Base-by-base conservation (phyloP, 306 rosid genomes). In the Calophaca sinica region DNA sequence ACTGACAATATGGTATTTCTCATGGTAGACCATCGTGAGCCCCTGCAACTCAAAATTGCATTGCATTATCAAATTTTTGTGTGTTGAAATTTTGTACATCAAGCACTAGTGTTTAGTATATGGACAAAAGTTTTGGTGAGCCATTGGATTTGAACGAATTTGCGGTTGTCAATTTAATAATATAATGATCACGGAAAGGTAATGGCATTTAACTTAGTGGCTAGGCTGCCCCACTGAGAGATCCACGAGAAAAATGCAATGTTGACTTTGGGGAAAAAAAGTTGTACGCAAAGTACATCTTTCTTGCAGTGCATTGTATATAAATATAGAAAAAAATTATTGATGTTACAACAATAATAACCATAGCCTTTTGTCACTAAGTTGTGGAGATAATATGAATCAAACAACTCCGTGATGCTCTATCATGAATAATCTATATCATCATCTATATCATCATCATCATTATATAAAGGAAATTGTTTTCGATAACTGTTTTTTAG, bases 11-110 rank as follows among this genome's bases (percentile, higher is more conserved):
- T 86, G 1, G 96, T 86, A 80, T 92, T 94, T 84, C 99, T 68
- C 99, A 90, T 92, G 13, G 89, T 70, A 1, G 91, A 82, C 97
- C 99, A 92, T 82, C 81, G 84, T 48, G 89, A 65, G 73, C 84
- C 96, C 88, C 84, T 80, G 54, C 42, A 71, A 31, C 29, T 32
- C 39, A 55, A 64, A n/a, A 46, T 57, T 13, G 11, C 6, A 42
- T 42, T 35, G 14, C 62, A 54, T 45, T 11, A 64, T 72, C n/a
- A 64, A 20, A 44, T 11, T 33, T 69, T 48, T 32, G 4, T 67
- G 45, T 9, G 14, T 38, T 70, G 70, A 60, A 36, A 65, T 52
- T 9, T 71, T 71, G 67, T 3, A 52, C 7, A 14, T 51, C 63
- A 28, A 59, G 20, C 48, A 72, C 7, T 5, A 65, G 5, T 9